Evolutionary conservation across 2,329 filamentous ascomycete species (phyloP), one percentile per base, ranked within the genome.

Genomic region (Botrytis cinerea): DNA sequence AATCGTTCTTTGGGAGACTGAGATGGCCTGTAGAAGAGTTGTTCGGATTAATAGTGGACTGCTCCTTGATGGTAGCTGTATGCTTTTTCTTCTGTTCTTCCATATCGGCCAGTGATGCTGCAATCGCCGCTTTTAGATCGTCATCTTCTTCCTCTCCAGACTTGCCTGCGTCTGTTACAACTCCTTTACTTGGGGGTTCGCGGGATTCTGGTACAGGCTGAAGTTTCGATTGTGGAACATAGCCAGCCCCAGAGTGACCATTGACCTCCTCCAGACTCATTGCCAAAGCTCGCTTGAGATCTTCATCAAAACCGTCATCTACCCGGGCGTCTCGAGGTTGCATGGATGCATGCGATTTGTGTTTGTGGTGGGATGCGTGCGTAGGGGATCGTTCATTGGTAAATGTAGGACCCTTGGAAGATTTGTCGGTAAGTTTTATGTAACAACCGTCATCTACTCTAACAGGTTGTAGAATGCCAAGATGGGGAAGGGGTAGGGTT

Each of bases 201-300:
- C 62, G 66, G 16, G 59, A 38, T 46, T 62, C 68, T 40, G 73
- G 45, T 6, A 78, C 73, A 59, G 84, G 80, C 75, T 85, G 83
- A 51, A 85, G 74, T 73, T 88, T 86, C 8, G 87, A 82, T 76
- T 92, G 92, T 25, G 93, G 87, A 20, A 91, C 89, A 81, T 95
- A 97, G 32, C 91, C 93, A 32, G 87, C 82, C 38, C 89, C 88
- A 14, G 88, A 87, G 79, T 93, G 91, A 60, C 88, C 90, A 81
- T 95, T 93, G 57, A 94, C 93, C 78, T 99, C 96, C 79, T 99
- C 96, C 78, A 99, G 84, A 80, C 96, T 99, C 95, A 99, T 98
- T 75, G 97, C 94, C 75, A 99, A 83, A 0, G 96, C 96, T 79
- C 91, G 92, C 82, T 97, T 98, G 75, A 99, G 84, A 81, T 99